A percentile compares a stretch with the other conserved stretches of the same genome.
phyloP scores from a whole-genome alignment of 2,329 filamentous ascomycete genomes.

The Aspergillus hortae region DNA sequence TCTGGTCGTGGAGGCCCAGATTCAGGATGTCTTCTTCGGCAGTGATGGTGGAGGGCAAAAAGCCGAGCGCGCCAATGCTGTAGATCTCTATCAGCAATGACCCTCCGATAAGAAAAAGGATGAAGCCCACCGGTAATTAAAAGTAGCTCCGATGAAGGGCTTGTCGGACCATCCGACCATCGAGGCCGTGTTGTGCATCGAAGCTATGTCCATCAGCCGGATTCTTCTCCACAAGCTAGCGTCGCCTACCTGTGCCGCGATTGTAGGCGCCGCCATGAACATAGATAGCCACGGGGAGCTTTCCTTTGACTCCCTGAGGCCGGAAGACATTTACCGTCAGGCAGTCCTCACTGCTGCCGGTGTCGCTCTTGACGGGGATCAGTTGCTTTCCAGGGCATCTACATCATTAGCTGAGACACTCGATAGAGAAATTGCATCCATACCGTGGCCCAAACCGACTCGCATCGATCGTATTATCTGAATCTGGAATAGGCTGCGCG shows the following conservation, averaged over 20 bases:
- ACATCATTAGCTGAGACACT: background rate
- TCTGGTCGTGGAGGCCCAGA: conserved; percentile 35
- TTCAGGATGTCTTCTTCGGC: conserved; percentile 52
- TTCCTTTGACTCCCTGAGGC: conserved; percentile 20
- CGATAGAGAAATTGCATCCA: background rate
- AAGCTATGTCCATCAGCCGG: conserved; percentile 1
- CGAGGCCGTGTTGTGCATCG: conserved; percentile 55
- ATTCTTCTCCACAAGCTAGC: conserved; percentile 17
- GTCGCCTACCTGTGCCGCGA: conserved; percentile 20
- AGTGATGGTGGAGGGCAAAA: conserved; percentile 57
- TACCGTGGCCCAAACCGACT: conserved; percentile 28
- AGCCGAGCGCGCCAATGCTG: conserved; percentile 55
- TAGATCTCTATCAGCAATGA: background rate
- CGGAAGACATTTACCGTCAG: conserved; percentile 41
- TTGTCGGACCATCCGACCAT: conserved; percentile 55
- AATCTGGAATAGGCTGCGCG: conserved; percentile 25
- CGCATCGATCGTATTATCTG: conserved; percentile 31
- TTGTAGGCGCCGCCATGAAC: conserved; percentile 41
- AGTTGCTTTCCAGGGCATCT: conserved; percentile 42
- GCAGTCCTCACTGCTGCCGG: conserved; percentile 47
- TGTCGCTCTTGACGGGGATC: conserved; percentile 47
- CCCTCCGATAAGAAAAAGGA: background rate
- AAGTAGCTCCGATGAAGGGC: conserved; percentile 44
- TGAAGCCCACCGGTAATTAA: conserved; percentile 37
- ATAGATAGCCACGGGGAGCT: conserved; percentile 40